phyloP scores from a whole-genome alignment of 2,329 filamentous ascomycete genomes.

The Cercospora beticola region DNA sequence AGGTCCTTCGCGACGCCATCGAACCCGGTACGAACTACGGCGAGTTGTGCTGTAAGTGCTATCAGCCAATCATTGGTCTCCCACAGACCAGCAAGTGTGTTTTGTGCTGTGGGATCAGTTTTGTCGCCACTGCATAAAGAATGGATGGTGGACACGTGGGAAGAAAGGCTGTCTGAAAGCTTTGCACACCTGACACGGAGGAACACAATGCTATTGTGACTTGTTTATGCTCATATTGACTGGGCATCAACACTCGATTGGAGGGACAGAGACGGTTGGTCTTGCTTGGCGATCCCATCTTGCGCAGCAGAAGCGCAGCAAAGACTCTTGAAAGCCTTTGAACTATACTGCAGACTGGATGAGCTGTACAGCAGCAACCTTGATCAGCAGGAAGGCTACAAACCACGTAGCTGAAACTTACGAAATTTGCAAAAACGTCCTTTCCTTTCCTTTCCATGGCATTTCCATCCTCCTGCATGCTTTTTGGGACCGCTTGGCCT shows the following conservation, averaged over 20 bases:
- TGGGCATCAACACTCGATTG: neutral
- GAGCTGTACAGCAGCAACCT: neutral
- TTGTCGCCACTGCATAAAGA: neutral
- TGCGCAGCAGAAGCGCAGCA: neutral
- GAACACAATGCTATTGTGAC: neutral
- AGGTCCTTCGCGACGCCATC: neutral
- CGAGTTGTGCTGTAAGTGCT: neutral
- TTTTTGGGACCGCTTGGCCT: neutral
- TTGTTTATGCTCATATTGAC: neutral
- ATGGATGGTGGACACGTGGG: neutral
- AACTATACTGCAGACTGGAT: neutral
- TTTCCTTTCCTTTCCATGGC: neutral
- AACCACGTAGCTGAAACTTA: neutral
- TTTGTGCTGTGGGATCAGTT: neutral
- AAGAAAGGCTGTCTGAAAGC: neutral
- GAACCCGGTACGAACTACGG: neutral
- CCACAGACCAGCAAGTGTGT: neutral
- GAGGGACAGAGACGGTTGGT: neutral
- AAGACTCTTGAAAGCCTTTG: neutral
- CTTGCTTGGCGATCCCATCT: neutral
- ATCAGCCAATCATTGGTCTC: neutral
- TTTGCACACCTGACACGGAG: neutral
- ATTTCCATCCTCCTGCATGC: neutral
- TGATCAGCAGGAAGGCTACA: neutral
- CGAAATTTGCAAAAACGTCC: neutral